Base-by-base conservation (phyloP, 1,284 basidiomycete species). In the Wolfiporia cocos region DNA sequence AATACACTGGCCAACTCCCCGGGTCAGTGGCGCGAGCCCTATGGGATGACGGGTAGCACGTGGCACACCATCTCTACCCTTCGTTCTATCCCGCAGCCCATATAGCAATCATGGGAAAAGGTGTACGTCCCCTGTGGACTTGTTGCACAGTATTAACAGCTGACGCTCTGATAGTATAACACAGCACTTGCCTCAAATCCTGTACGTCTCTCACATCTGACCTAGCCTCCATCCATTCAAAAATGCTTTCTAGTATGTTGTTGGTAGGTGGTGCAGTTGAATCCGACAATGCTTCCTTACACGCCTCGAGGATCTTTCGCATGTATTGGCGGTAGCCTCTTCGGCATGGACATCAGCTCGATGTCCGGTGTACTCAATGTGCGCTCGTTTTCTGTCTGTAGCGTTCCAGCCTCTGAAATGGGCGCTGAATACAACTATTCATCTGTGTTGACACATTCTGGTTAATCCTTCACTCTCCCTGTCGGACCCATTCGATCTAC, bases 281-380 rank as follows among this genome's bases (percentile, higher is more conserved):
- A 33, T 28, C 32, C 32, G 17, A 10, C 32, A 10, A 33, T 33
- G 10, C 17, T 9, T 22, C 6, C 20, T 20, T 23, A 9, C 5
- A 9, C 34, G 20, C 9, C 9, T 36, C 15, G 82, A 43, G 84
- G 85, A 22, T 77, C 81, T 14, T 87, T 88, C 63, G 83, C 85
- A 62, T 86, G 83, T 59, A 87, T 88, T 50, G 84, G 85, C 40
- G 85, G 85, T 50, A 80, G 81, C 41, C 72, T 87, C 34, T 86
- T 86, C 58, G 83, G 85, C 55, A 58, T 86, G 66, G 85, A 88
- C 70, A 87, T 87, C 55, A 84, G 81, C 57, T 85, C 81, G 58
- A 86, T 87, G 85, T 83, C 82, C 47, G 83, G 79, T n/a, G 81
- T 86, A 37, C 63, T 86, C 54, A 81, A 65, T 50, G 81, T 81